Evolutionary conservation across 192 early-diverging fungal genomes (phyloP).

Genomic region (Neocallimastix lanati): DNA sequence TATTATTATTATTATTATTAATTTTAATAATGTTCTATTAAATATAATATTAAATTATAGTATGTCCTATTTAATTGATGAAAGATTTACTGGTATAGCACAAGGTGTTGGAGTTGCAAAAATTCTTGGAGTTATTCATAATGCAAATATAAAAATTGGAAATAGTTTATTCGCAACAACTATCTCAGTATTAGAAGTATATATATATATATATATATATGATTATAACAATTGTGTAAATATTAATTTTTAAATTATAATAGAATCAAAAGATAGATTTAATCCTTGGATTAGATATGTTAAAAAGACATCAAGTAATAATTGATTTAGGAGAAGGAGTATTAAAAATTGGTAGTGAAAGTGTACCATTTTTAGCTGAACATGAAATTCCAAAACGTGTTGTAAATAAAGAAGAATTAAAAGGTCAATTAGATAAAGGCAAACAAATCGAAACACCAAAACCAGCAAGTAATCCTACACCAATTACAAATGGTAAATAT

Average conservation of each 20-base stretch:
- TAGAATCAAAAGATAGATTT: constrained; percentile 46
- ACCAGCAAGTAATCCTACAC: not conserved
- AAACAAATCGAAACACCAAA: not conserved
- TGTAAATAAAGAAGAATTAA: not conserved
- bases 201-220: not conserved
- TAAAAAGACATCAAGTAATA: constrained; percentile 68
- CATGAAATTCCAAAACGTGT: constrained; percentile 61
- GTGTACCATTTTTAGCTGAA: constrained; percentile 74
- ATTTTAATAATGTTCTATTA: no score
- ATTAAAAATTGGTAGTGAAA: constrained; percentile 58
- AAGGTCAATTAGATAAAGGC: not conserved
- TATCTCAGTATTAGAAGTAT: constrained; percentile 75
- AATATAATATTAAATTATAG: constrained; percentile 9
- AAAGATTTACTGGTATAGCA: constrained; percentile 71
- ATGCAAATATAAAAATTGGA: constrained; percentile 66
- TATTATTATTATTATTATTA: no score
- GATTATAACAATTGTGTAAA: no score
- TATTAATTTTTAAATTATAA: no score
- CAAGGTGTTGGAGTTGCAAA: constrained; percentile 91
- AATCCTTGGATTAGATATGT: constrained; percentile 90
- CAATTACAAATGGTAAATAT: not conserved
- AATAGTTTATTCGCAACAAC: constrained; percentile 63
- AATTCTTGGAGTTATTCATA: constrained; percentile 87
- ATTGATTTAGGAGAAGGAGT: constrained; percentile 75
- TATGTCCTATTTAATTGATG: constrained; percentile 68